A percentile compares a stretch with the other conserved stretches of the same genome.
phyloP scores from a whole-genome alignment of 352 stramenopile genomes.

The Blastocystis sp. region DNA sequence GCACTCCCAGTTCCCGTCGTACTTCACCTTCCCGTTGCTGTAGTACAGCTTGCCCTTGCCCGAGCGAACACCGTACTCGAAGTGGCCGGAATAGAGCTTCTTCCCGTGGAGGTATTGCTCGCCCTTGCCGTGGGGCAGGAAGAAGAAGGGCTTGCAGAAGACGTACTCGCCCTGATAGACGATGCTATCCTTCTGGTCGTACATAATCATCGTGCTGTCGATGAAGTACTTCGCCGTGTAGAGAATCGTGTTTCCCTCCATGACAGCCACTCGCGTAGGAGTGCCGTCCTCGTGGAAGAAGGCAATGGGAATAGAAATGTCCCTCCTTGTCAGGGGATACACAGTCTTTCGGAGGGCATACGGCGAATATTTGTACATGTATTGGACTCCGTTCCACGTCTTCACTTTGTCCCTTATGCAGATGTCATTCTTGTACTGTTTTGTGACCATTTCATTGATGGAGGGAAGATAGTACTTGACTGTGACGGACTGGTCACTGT shows the following conservation, averaged over 20 bases:
- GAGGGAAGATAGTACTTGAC: not conserved
- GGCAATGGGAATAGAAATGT: not conserved
- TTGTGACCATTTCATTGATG: not conserved
- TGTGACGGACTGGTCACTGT: not conserved
- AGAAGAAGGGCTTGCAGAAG: not conserved
- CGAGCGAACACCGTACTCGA: not conserved
- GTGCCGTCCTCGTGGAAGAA: not conserved
- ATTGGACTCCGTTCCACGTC: not conserved
- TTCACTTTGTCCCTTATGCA: not conserved
- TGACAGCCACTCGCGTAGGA: not conserved
- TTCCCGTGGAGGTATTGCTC: not conserved
- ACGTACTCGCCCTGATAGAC: not conserved
- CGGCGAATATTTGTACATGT: not conserved
- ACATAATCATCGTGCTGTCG: not conserved
- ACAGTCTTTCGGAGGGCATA: not conserved
- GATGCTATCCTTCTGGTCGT: not conserved
- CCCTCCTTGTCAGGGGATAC: not conserved
- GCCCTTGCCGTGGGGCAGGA: not conserved
- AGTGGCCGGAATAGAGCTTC: not conserved
- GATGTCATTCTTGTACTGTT: not conserved
- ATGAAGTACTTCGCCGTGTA: not conserved
- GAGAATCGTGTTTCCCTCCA: not conserved
- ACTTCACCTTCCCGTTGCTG: not conserved
- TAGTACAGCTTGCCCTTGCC: not conserved
- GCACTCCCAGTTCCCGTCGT: not conserved